Evolutionary conservation across 2,329 filamentous ascomycete genomes (phyloP).

Genomic region (Ophiosphaerella herpotricha): DNA sequence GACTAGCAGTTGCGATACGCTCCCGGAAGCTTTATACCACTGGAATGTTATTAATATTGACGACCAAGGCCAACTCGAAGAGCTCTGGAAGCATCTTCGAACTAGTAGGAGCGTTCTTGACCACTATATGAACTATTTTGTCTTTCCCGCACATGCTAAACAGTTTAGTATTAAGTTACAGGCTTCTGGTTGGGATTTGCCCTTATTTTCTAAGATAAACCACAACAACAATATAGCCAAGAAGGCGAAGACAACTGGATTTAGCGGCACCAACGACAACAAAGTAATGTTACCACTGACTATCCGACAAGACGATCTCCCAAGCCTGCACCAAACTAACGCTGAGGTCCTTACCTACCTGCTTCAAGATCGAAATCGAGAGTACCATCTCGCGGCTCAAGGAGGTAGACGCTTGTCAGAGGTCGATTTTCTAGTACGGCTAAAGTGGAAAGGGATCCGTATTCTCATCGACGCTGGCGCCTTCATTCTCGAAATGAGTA

Average conservation of each 20-base stretch:
- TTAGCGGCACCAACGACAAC: slow-evolving; percentile 70
- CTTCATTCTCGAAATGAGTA: slow-evolving; percentile 64
- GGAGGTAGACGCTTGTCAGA: too few relatives aligned
- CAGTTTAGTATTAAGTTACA: slow-evolving; percentile 67
- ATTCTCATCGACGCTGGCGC: slow-evolving; percentile 73
- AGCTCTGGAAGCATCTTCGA: slow-evolving; percentile 50
- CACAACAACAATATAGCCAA: slow-evolving; percentile 26
- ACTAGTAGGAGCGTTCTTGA: slow-evolving; percentile 60
- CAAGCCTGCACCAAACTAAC: slow-evolving; percentile 63
- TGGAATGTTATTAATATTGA: slow-evolving; percentile 53
- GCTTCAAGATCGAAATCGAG: slow-evolving; percentile 52
- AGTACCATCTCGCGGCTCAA: slow-evolving; percentile 41
- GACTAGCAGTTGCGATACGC: slow-evolving; percentile 44
- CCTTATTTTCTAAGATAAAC: slow-evolving; percentile 46
- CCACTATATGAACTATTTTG: slow-evolving; percentile 61
- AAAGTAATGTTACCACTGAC: slow-evolving; percentile 58
- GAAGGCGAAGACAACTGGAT: slow-evolving; percentile 58
- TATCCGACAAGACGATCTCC: slow-evolving; percentile 59
- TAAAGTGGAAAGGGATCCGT: slow-evolving; percentile 46
- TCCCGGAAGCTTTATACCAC: slow-evolving; percentile 48
- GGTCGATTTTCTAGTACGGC: slow-evolving; percentile 6
- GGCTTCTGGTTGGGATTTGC: slow-evolving; percentile 68
- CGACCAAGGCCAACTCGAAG: slow-evolving; percentile 54
- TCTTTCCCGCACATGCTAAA: slow-evolving; percentile 64
- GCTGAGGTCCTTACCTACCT: slow-evolving; percentile 65